Evolutionary conservation across 2,329 filamentous ascomycete genomes (phyloP).

Genomic region (Huntiella moniliformis): DNA sequence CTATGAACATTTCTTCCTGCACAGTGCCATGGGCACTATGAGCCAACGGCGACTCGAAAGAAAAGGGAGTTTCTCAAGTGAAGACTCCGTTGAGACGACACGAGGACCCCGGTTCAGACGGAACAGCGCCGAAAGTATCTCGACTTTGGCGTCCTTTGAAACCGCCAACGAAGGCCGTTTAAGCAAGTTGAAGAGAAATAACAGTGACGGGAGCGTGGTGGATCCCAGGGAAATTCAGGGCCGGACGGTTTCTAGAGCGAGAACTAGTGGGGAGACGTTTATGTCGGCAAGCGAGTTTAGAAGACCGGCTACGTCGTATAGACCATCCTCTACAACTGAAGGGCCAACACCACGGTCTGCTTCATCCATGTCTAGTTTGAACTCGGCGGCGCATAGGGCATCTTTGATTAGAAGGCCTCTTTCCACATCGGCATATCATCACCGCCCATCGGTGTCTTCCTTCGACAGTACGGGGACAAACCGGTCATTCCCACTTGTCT

Average conservation of each 20-base stretch:
- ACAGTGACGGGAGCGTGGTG: slow-evolving; percentile 12
- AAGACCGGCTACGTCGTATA: slow-evolving; percentile 4
- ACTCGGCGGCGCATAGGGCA: slow-evolving; percentile 5
- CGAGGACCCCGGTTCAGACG: slow-evolving; percentile 29
- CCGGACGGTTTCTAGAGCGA: slow-evolving; percentile 5
- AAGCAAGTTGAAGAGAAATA: slow-evolving; percentile 22
- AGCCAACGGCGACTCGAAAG: slow-evolving; percentile 31
- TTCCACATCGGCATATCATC: slow-evolving; percentile 21
- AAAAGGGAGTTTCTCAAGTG: slow-evolving; percentile 36
- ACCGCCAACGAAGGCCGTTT: slow-evolving; percentile 33
- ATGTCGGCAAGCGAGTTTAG: slow-evolving; percentile 11
- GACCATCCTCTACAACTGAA: slow-evolving; percentile 3
- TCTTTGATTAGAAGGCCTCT: slow-evolving; percentile 24
- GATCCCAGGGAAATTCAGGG: neutral
- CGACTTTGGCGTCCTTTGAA: slow-evolving; percentile 35
- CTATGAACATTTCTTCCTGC: slow-evolving; percentile 88
- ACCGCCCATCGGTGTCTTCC: slow-evolving; percentile 38
- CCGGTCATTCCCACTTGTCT: slow-evolving; percentile 41
- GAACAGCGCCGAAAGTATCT: slow-evolving; percentile 29
- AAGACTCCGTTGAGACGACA: slow-evolving; percentile 43
- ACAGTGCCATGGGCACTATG: slow-evolving; percentile 73
- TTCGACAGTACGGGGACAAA: slow-evolving; percentile 39
- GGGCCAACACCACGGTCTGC: slow-evolving; percentile 4
- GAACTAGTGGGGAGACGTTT: slow-evolving; percentile 16
- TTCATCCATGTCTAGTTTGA: slow-evolving; percentile 9